Evolutionary conservation across 2,329 filamentous ascomycete genomes (phyloP).

Genomic region (Fusarium secorum): DNA sequence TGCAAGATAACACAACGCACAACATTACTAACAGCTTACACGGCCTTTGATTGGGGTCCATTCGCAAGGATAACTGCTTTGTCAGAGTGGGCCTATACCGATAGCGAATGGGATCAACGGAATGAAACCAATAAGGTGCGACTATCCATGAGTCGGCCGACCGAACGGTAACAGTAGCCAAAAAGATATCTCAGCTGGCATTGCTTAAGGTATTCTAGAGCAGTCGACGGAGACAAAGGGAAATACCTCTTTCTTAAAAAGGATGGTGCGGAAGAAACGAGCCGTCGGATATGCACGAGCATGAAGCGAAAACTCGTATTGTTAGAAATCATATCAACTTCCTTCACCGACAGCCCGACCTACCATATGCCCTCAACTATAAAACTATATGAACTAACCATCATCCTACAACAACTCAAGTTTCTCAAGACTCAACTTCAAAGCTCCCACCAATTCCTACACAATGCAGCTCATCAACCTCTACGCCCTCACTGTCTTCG

Average conservation of each 20-base stretch:
- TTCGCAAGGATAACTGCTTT: no score
- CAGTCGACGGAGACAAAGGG: not conserved
- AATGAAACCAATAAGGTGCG: no score
- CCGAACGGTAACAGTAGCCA: not conserved
- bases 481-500: constrained; percentile 1
- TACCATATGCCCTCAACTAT: rapidly evolving
- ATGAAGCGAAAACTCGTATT: not conserved
- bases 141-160: not conserved
- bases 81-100: no score
- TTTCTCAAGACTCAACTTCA: rapidly evolving
- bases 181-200: not conserved
- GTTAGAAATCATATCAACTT: rapidly evolving
- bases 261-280: not conserved
- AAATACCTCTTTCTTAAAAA: not conserved
- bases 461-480: constrained; percentile 16
- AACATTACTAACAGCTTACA: no score
- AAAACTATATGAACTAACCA: rapidly evolving
- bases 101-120: no score
- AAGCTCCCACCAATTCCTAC: rapidly evolving
- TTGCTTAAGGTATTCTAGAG: not conserved
- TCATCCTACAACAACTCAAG: rapidly evolving
- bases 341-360: not conserved
- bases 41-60: no score
- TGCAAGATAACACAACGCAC: no score
- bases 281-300: not conserved